Evolutionary conservation across 202 grass and related monocot species (phyloP).

Genomic region (Panicum virgatum): DNA sequence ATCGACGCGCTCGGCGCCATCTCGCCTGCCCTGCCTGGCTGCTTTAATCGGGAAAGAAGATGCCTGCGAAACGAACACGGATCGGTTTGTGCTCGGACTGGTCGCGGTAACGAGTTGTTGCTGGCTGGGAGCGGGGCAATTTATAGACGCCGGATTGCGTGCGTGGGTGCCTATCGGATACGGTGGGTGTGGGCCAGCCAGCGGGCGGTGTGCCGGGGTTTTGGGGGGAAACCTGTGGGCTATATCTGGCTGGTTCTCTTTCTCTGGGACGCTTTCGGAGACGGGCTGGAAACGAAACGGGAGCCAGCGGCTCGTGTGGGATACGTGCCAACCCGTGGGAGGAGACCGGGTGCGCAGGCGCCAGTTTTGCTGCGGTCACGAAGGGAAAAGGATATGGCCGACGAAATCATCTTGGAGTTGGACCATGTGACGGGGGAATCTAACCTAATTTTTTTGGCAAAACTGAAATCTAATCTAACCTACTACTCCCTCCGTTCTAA

Average conservation of each 20-base stretch:
- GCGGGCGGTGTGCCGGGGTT: slow-evolving; percentile 22
- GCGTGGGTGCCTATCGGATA: no score
- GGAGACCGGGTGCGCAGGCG: background rate
- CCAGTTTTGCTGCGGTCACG: background rate
- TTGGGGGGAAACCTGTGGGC: slow-evolving; percentile 48
- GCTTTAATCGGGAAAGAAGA: no score
- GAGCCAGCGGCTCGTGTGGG: background rate
- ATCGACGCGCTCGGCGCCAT: slow-evolving; percentile 88
- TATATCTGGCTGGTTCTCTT: no score
- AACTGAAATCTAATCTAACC: no score
- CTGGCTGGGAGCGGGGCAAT: slow-evolving; percentile 8
- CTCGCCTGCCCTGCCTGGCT: no score
- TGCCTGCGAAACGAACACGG: no score
- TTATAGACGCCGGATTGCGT: no score
- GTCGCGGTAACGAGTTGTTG: background rate
- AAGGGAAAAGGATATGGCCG: background rate
- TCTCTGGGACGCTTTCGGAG: background rate
- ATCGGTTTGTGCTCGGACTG: background rate
- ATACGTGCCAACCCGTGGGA: slow-evolving; percentile 20
- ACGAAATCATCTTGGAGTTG: background rate
- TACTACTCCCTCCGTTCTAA: no score
- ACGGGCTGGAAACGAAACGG: no score
- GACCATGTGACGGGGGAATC: background rate
- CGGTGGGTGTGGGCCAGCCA: slow-evolving; percentile 25
- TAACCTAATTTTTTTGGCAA: no score